Conservation (phyloP, 1,139 yeast genomes). For the Zygoascus meyerae region DNA sequence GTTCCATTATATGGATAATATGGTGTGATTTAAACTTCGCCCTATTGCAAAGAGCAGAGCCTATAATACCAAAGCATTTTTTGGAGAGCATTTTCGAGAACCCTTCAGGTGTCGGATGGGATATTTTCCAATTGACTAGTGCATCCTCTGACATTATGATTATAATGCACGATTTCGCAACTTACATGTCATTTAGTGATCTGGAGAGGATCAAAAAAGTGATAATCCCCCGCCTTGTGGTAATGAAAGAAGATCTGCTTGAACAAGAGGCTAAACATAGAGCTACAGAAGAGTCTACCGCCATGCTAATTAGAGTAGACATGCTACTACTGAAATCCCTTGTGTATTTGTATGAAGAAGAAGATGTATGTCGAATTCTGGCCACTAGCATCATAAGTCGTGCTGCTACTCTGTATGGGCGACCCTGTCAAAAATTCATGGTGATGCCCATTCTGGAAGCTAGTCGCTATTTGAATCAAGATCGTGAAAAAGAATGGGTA, state of each 20-base stretch:
- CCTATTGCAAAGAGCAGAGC: not conserved
- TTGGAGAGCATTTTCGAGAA: not conserved
- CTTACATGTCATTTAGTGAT: not conserved
- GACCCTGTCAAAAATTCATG: not conserved
- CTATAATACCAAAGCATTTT: not conserved
- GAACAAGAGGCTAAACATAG: not conserved
- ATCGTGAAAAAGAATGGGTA: not conserved
- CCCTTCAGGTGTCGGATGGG: not conserved
- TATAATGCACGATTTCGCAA: not conserved
- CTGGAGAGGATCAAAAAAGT: not conserved
- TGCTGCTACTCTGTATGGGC: not conserved
- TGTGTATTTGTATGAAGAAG: not conserved
- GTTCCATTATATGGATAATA: not conserved
- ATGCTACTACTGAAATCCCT: not conserved
- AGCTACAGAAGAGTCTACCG: not conserved
- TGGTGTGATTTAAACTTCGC: not conserved
- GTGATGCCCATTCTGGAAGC: not conserved
- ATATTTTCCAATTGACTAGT: constrained; percentile 2
- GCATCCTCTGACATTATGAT: not conserved
- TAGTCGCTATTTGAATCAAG: not conserved
- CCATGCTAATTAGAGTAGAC: not conserved
- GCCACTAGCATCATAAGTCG: not conserved
- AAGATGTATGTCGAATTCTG: not conserved
- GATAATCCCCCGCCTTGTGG: not conserved
- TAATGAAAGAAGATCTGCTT: not conserved